phyloP scores from a whole-genome alignment of 768 basidiomycete species.

The Hygrocybe coccinea region DNA sequence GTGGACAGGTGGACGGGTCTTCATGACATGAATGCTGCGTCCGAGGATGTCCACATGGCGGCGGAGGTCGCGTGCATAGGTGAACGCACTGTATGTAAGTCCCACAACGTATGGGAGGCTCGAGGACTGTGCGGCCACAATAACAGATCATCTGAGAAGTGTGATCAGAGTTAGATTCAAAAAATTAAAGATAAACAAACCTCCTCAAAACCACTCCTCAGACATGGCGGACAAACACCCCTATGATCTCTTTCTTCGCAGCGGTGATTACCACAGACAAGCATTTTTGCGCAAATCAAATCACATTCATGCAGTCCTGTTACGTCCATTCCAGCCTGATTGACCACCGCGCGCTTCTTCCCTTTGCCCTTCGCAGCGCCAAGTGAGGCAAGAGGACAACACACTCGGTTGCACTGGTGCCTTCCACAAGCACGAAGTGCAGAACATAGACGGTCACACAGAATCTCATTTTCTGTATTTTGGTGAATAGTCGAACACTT shows the following conservation, averaged over 20 bases:
- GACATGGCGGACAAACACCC: conserved; percentile 76
- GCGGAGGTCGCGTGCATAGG: conserved; percentile 67
- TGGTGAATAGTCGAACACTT: conserved; percentile 48
- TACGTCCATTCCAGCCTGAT: conserved; percentile 37
- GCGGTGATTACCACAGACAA: conserved; percentile 71
- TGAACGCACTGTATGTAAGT: conserved; percentile 72
- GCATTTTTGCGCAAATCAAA: conserved; percentile 65
- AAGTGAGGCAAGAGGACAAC: conserved; percentile 82
- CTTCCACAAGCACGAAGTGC: conserved; percentile 78
- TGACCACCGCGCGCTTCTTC: conserved; percentile 46
- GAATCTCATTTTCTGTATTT: conserved; percentile 46
- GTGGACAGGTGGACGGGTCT: conserved; percentile 65
- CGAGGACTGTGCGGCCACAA: conserved; percentile 81
- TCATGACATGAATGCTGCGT: conserved; percentile 82
- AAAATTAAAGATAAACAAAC: conserved; percentile 32
- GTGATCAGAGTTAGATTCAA: background rate
- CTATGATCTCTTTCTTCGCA: conserved; percentile 82
- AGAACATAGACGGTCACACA: conserved; percentile 76
- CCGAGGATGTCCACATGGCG: conserved; percentile 77
- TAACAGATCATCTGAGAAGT: conserved; percentile 59
- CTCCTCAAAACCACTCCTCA: conserved; percentile 91
- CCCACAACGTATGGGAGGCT: conserved; percentile 87
- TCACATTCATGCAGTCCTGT: conserved; percentile 82
- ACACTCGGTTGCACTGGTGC: conserved; percentile 79
- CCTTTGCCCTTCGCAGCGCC: conserved; percentile 51